These are phyloP conservation scores for Aspergillus sp. DNA, from an alignment of 2,329 filamentous ascomycete genomes.

Conservation along the genomic window DNA sequence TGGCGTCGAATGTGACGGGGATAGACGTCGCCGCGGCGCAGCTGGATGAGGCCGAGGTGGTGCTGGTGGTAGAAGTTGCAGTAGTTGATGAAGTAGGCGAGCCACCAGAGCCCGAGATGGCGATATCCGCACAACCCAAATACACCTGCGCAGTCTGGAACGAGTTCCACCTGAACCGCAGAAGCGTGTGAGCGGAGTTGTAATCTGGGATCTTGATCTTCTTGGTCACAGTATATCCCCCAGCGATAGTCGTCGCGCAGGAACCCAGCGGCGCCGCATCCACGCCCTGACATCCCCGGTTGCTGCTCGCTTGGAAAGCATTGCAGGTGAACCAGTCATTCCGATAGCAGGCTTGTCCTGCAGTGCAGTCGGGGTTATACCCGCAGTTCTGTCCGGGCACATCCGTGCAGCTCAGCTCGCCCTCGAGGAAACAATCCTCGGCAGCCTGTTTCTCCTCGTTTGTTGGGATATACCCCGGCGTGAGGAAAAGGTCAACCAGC, in stretches of 20 bases:
- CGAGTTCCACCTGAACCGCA: conserved; percentile 60
- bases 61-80: background rate
- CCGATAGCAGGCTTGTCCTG: conserved; percentile 51
- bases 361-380: conserved; percentile 54
- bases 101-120: conserved; percentile 38
- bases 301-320: conserved; percentile 26
- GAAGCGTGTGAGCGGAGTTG: conserved; percentile 54
- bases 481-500: conserved; percentile 56
- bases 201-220: conserved; percentile 57
- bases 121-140: conserved; percentile 58
- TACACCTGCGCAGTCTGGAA: conserved; percentile 61
- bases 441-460: conserved; percentile 58
- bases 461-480: conserved; percentile 54
- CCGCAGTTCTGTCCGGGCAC: conserved; percentile 56
- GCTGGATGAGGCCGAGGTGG: background rate
- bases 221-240: conserved; percentile 59
- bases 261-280: conserved; percentile 50
- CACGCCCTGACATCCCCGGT: conserved; percentile 47
- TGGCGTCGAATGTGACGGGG: conserved; percentile 64
- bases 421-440: conserved; percentile 57
- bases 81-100: background rate
- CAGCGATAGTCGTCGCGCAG: conserved; percentile 57
- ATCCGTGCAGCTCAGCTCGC: conserved; percentile 55
- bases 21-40: background rate
- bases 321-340: conserved; percentile 62